Percentiles rank a stretch among this genome's conserved stretches.
Evolutionary conservation across 2,329 filamentous ascomycete genomes (phyloP).

Genomic region (Fusarium nematophilum): DNA sequence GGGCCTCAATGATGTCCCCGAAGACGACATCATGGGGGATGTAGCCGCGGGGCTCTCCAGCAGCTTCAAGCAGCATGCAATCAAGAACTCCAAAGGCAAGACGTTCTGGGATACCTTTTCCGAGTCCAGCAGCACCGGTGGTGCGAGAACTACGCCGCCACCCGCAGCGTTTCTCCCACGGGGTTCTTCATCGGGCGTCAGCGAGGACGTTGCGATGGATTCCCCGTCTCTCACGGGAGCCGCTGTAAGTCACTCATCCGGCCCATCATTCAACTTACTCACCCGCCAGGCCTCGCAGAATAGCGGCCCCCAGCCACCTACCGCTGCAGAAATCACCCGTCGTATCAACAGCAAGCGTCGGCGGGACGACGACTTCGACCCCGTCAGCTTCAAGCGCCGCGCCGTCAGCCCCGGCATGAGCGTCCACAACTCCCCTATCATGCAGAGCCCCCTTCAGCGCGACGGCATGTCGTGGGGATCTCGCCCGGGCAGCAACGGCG

Average conservation of each 20-base stretch:
- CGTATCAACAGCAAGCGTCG: constrained; percentile 86
- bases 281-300: constrained; percentile 41
- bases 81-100: constrained; percentile 77
- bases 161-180: constrained; percentile 71
- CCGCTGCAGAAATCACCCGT: constrained; percentile 78
- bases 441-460: constrained; percentile 84
- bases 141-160: constrained; percentile 70
- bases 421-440: constrained; percentile 87
- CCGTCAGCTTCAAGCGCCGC: constrained; percentile 86
- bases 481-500: constrained; percentile 71
- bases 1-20: constrained; percentile 74
- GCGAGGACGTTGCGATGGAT: constrained; percentile 79
- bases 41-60: constrained; percentile 62
- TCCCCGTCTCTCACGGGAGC: constrained; percentile 65
- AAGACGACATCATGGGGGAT: constrained; percentile 76
- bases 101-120: constrained; percentile 83
- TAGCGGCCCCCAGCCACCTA: constrained; percentile 62
- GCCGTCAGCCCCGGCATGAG: constrained; percentile 94
- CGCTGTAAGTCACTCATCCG: constrained; percentile 41
- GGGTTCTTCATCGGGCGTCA: constrained; percentile 69
- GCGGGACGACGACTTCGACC: constrained; percentile 91
- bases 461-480: constrained; percentile 80
- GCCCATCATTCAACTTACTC: constrained; percentile 27
- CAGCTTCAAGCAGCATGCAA: constrained; percentile 80
- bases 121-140: constrained; percentile 67